These are phyloP conservation scores for Cladosporium velox DNA, from an alignment of 2,329 filamentous ascomycete genomes.

Conservation along the genomic window DNA sequence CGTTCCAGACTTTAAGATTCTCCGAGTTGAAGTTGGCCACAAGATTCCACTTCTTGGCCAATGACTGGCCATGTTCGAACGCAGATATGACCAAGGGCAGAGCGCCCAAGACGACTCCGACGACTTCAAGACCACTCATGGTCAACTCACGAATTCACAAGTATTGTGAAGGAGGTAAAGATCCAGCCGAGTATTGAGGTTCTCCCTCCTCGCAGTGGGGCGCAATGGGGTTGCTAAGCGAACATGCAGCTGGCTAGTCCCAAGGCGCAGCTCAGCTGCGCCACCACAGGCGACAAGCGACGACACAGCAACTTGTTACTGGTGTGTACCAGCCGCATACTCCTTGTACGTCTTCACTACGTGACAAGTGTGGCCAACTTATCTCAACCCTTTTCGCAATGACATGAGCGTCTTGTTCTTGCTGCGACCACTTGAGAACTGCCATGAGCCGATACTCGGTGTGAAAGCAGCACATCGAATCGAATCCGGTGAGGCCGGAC, in stretches of 20 bases:
- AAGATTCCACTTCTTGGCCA: neutral
- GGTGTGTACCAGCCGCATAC: too few relatives aligned
- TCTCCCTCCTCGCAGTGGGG: neutral
- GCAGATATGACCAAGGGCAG: neutral
- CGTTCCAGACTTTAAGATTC: slow-evolving; percentile 10
- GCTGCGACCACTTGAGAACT: too few relatives aligned
- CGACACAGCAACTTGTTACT: neutral
- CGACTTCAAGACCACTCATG: neutral
- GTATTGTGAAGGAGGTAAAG: neutral
- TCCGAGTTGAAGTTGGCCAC: neutral
- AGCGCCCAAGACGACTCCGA: neutral
- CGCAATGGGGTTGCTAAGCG: neutral
- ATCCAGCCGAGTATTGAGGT: neutral
- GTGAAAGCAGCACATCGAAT: too few relatives aligned
- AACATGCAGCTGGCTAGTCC: neutral
- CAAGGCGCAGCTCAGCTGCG: neutral
- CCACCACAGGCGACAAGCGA: neutral
- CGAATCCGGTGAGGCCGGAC: too few relatives aligned
- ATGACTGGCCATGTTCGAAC: neutral
- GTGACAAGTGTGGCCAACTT: too few relatives aligned
- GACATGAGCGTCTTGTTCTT: too few relatives aligned
- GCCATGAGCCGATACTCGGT: too few relatives aligned
- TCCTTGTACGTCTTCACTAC: too few relatives aligned
- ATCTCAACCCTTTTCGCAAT: too few relatives aligned
- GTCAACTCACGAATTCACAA: neutral